Conservation (phyloP, 179 eudicot species). For the Camellia oleifera region DNA sequence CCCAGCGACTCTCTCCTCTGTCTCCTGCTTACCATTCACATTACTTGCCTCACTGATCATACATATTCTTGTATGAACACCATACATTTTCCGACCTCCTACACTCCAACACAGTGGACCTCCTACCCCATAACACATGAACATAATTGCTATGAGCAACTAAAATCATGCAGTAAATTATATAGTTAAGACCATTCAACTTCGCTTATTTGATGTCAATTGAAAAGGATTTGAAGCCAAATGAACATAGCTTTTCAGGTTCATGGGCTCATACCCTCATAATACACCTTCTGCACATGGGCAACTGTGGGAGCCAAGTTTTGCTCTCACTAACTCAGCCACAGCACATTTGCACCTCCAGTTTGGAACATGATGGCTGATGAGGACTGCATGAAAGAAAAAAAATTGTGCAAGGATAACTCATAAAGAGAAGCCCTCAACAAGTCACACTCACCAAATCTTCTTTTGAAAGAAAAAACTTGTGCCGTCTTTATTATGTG, state of each 20-base stretch:
- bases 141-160: neutral
- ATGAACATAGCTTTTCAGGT: neutral
- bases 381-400: too few species aligned
- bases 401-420: neutral
- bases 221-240: neutral
- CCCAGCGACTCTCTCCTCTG: too few species aligned
- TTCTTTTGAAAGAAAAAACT: neutral
- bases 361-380: too few species aligned
- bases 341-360: too few species aligned
- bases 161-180: neutral
- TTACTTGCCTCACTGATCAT: too few species aligned
- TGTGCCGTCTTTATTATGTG: neutral
- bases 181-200: neutral
- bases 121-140: neutral
- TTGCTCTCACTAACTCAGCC: neutral
- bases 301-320: neutral
- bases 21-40: too few species aligned
- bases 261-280: neutral
- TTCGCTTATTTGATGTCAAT: neutral
- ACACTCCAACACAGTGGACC: neutral
- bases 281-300: too few species aligned
- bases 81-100: too few species aligned
- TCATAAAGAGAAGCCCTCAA: neutral
- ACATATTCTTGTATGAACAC: too few species aligned
- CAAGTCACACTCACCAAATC: neutral